Conservation (phyloP, 2,329 filamentous ascomycete genomes). For the Curvularia eragrostidis region DNA sequence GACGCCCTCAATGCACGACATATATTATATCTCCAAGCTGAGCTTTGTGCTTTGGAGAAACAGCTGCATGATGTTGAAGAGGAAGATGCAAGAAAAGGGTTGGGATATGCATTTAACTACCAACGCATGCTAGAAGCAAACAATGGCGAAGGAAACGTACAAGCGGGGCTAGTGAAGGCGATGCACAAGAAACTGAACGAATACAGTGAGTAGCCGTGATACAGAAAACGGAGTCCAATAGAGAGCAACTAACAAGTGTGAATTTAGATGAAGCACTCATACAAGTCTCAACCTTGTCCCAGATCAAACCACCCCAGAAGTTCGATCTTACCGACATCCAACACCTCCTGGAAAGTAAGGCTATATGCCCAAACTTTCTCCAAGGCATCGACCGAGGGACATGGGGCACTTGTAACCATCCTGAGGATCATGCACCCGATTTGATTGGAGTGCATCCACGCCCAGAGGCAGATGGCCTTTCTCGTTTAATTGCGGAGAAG, state of each 20-base stretch:
- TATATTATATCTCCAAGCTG: slow-evolving; percentile 22
- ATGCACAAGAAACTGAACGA: slow-evolving; percentile 7
- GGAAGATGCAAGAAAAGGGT: background rate
- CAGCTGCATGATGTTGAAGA: background rate
- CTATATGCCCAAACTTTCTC: background rate
- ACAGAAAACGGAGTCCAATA: no score
- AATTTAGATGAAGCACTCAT: slow-evolving; percentile 3
- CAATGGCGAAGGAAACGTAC: background rate
- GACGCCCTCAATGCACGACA: slow-evolving; percentile 22
- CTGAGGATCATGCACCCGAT: background rate
- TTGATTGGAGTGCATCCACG: slow-evolving; percentile 14
- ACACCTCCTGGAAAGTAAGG: slow-evolving; percentile 6
- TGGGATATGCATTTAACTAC: background rate
- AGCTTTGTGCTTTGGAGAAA: slow-evolving; percentile 11
- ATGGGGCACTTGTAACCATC: background rate
- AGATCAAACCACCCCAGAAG: slow-evolving; percentile 1
- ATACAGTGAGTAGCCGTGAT: slow-evolving; percentile 4
- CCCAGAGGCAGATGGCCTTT: slow-evolving; percentile 16
- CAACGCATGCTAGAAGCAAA: background rate
- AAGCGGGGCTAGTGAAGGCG: background rate
- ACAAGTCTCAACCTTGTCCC: slow-evolving; percentile 8
- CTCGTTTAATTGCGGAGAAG: slow-evolving; percentile 12
- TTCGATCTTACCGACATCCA: slow-evolving; percentile 18
- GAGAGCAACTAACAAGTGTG: background rate
- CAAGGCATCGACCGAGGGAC: background rate